These are phyloP conservation scores for Toxicodendron radicans DNA, from an alignment of 345 rosid genomes.

Conservation along the genomic window DNA sequence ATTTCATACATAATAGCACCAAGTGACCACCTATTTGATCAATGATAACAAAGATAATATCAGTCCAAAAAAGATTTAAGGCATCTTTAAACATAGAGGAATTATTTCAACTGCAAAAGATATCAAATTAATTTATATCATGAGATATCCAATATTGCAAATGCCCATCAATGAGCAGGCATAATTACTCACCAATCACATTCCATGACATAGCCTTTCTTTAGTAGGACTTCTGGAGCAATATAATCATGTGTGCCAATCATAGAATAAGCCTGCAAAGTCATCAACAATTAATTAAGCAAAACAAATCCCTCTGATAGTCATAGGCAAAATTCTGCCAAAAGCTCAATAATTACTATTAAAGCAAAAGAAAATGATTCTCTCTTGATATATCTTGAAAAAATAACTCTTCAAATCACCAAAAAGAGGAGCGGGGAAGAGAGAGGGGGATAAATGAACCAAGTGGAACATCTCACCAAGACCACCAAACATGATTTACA, in stretches of 20 bases:
- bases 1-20: conserved; percentile 98
- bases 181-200: conserved; percentile 80
- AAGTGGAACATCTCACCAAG: neutral
- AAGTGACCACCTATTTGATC: conserved; percentile 83
- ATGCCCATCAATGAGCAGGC: neutral
- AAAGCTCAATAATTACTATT: conserved; percentile 7
- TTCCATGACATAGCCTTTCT: conserved; percentile 98
- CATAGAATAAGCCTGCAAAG: conserved; percentile 91
- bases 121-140: conserved; percentile 9
- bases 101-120: neutral
- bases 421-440: neutral
- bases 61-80: conserved; percentile 7
- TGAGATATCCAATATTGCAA: conserved; percentile 2
- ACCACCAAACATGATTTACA: neutral
- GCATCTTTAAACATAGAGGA: conserved; percentile 3
- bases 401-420: conserved; percentile 17
- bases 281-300: conserved; percentile 18
- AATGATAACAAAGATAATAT: conserved; percentile 20
- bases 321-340: conserved; percentile 10
- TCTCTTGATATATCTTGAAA: neutral
- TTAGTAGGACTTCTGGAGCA: conserved; percentile 92
- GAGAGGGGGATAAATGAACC: neutral
- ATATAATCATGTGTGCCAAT: conserved; percentile 98
- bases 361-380: conserved; percentile 10
- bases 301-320: conserved; percentile 10